Percentiles rank a stretch among this genome's conserved stretches.
These are phyloP conservation scores for Trypanosoma melophagium DNA, from an alignment of 208 protist genomes.

Conservation along the genomic window DNA sequence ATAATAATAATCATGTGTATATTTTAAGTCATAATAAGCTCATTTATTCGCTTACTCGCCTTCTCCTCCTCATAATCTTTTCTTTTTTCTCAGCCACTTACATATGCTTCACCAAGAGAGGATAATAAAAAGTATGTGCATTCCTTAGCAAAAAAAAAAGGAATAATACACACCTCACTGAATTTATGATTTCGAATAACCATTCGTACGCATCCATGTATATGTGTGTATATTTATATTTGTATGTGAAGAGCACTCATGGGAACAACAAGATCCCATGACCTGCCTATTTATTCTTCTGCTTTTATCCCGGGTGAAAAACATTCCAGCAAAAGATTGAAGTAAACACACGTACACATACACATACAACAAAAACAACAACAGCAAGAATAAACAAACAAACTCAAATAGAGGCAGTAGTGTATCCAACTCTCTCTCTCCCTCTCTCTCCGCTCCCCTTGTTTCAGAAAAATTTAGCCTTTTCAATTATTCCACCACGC, in stretches of 20 bases:
- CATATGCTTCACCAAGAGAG: too few relatives aligned
- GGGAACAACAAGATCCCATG: neutral
- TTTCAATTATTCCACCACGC: conserved; percentile 34
- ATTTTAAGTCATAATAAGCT: too few relatives aligned
- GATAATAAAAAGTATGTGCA: too few relatives aligned
- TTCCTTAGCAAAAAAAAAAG: neutral
- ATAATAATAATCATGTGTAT: too few relatives aligned
- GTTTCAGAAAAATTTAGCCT: too few relatives aligned
- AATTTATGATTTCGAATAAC: conserved; percentile 5
- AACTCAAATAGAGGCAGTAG: too few relatives aligned
- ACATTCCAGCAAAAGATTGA: too few relatives aligned
- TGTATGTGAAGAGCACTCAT: conserved; percentile 1
- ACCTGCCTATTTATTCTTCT: neutral
- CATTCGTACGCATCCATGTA: neutral
- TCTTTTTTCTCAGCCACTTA: neutral
- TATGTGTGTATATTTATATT: neutral
- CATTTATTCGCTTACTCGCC: neutral
- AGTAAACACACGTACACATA: too few relatives aligned
- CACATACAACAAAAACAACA: too few relatives aligned
- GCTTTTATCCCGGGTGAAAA: too few relatives aligned
- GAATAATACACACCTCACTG: neutral
- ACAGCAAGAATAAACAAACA: too few relatives aligned
- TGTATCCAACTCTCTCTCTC: too few relatives aligned
- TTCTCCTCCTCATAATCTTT: neutral
- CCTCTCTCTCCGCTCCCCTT: neutral